phyloP scores from a whole-genome alignment of 2,329 filamentous ascomycete species.

The Claviceps cyperi region DNA sequence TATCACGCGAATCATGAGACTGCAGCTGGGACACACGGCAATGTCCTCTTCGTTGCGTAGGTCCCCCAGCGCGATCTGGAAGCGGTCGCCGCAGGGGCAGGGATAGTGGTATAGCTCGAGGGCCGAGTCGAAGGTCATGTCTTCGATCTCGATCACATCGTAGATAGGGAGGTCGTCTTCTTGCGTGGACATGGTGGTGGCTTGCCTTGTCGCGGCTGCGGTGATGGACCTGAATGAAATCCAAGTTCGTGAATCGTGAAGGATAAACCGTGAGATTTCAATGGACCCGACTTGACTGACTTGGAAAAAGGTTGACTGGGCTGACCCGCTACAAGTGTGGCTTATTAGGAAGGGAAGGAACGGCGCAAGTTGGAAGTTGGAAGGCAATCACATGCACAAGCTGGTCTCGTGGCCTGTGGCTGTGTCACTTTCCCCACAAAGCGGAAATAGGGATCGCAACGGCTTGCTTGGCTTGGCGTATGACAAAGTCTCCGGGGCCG shows the following conservation, averaged over 20 bases:
- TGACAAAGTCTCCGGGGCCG: not conserved
- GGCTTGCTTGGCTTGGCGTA: not conserved
- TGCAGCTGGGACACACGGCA: slow-evolving; percentile 94
- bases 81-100: slow-evolving; percentile 92
- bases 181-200: slow-evolving; percentile 36
- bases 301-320: not conserved
- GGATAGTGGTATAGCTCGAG: slow-evolving; percentile 90
- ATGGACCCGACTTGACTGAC: not conserved
- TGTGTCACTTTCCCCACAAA: not conserved
- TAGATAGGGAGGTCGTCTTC: slow-evolving; percentile 55
- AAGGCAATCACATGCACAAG: not conserved
- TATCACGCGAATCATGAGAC: slow-evolving; percentile 89
- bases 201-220: not conserved
- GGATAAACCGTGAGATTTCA: too few relatives aligned
- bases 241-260: too few relatives aligned
- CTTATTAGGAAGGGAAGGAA: not conserved
- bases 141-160: slow-evolving; percentile 97
- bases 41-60: slow-evolving; percentile 82
- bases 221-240: too few relatives aligned
- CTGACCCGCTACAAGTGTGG: not conserved
- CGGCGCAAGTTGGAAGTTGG: not conserved
- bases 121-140: slow-evolving; percentile 79
- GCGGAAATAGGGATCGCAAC: too few relatives aligned
- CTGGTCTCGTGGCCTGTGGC: not conserved
- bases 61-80: slow-evolving; percentile 78